These are phyloP conservation scores for Cichorium intybus DNA, from an alignment of 140 eudicot species.

Conservation along the genomic window DNA sequence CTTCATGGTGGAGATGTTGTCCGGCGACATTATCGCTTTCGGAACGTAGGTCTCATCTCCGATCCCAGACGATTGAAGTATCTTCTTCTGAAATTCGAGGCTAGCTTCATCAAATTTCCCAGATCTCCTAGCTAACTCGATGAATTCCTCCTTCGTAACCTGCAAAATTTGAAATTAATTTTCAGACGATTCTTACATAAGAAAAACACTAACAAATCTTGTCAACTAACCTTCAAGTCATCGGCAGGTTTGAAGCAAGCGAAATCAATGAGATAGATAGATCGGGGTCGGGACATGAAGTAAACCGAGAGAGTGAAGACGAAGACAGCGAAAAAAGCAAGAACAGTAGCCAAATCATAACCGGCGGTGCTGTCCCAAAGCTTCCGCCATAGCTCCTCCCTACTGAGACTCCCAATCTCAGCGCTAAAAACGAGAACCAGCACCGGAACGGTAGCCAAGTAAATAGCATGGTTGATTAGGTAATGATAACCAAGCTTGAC, in stretches of 20 bases:
- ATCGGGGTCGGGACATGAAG: slow-evolving; percentile 72
- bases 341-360: slow-evolving; percentile 58
- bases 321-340: slow-evolving; percentile 60
- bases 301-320: slow-evolving; percentile 73
- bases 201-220: background rate
- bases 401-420: slow-evolving; percentile 69
- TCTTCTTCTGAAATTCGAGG: slow-evolving; percentile 69
- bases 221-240: slow-evolving; percentile 68
- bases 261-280: slow-evolving; percentile 82
- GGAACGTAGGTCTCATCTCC: slow-evolving; percentile 95
- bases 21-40: slow-evolving; percentile 49
- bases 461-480: slow-evolving; percentile 69
- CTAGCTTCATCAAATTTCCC: slow-evolving; percentile 80
- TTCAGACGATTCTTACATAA: background rate
- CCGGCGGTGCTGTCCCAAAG: slow-evolving; percentile 67
- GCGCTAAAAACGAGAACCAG: slow-evolving; percentile 70
- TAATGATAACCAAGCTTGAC: slow-evolving; percentile 92
- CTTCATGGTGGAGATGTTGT: slow-evolving; percentile 76
- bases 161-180: slow-evolving; percentile 2
- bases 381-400: slow-evolving; percentile 74
- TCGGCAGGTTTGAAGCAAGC: slow-evolving; percentile 77
- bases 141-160: slow-evolving; percentile 77
- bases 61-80: slow-evolving; percentile 75
- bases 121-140: slow-evolving; percentile 71
- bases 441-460: slow-evolving; percentile 68